These are phyloP conservation scores for Rutstroemia sydowiana DNA, from an alignment of 2,329 filamentous ascomycete genomes.

Conservation along the genomic window DNA sequence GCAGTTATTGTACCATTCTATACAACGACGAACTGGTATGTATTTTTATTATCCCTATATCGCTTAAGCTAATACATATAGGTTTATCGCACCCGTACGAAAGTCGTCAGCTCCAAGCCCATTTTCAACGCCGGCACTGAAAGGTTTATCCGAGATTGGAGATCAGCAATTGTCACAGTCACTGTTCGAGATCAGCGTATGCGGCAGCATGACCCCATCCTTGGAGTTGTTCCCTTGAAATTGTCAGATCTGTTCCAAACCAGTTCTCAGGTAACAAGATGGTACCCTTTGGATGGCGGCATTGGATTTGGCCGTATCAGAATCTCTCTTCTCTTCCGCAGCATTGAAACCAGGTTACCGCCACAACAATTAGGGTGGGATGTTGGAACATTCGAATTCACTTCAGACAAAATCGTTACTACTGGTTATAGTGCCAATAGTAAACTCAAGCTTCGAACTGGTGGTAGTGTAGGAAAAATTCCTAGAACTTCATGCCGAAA, in stretches of 20 bases:
- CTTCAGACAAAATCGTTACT: slow-evolving; percentile 58
- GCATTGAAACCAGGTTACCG: slow-evolving; percentile 79
- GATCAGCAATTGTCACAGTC: slow-evolving; percentile 76
- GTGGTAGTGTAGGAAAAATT: slow-evolving; percentile 70
- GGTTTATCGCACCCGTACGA: slow-evolving; percentile 88
- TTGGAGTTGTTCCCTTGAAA: slow-evolving; percentile 85
- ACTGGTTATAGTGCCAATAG: slow-evolving; percentile 52
- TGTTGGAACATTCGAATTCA: slow-evolving; percentile 88
- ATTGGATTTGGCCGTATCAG: slow-evolving; percentile 86
- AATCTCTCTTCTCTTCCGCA: slow-evolving; percentile 84
- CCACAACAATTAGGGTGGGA: slow-evolving; percentile 86
- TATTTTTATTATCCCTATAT: slow-evolving; percentile 1
- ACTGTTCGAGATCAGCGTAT: slow-evolving; percentile 84
- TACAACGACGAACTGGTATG: slow-evolving; percentile 74
- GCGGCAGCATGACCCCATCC: slow-evolving; percentile 86
- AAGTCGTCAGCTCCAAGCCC: slow-evolving; percentile 87
- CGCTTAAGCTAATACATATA: slow-evolving; percentile 23
- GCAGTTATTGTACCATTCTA: slow-evolving; percentile 87
- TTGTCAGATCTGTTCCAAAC: slow-evolving; percentile 82
- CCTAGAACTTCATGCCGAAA: slow-evolving; percentile 54
- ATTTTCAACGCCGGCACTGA: slow-evolving; percentile 98
- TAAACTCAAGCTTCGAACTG: slow-evolving; percentile 77
- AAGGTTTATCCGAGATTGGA: slow-evolving; percentile 87
- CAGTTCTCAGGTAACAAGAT: slow-evolving; percentile 72
- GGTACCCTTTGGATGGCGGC: slow-evolving; percentile 95